Base-by-base conservation (phyloP, 2,329 filamentous ascomycete genomes). In the Amesomyces nigricolor region DNA sequence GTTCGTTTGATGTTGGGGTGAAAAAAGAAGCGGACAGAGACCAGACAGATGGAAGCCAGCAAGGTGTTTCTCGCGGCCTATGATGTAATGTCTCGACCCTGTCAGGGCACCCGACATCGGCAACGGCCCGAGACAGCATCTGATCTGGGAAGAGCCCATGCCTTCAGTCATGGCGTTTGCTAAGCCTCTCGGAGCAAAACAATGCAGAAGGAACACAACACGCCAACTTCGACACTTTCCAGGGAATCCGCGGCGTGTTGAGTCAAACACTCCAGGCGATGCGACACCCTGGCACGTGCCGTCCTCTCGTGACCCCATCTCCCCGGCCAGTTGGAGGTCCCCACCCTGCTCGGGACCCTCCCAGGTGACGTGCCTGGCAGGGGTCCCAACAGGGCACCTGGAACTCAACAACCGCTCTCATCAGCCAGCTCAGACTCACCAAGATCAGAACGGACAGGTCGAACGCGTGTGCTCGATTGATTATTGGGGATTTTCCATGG, bases 351-450 rank as follows among this genome's bases (percentile, higher is more conserved):
- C 51, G 45, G 50, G 49, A 50, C n/a, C 22, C 49, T 47, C 44
- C 47, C 54, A 43, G 54, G 39, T 55, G 56, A 58, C 56, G 46
- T 56, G 53, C 56, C 51, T 55, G 52, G 43, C 56, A 58, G 52
- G 52, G 56, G 39, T 42, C 17, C 29, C 8, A 45, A 13, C 51
- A 53, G 43, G 37, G 35, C 51, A 35, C 32, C 8, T 13, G 32
- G 32, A 35, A 35, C 8, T 13, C 32, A 13, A 35, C 32, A 35
- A 13, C 32, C 11, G 32, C 9, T 35, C 30, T 10, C 10, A 7
- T 9, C 22, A 26, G 22, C 22, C 22, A 6, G 22, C 22, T 26
- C 22, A 26, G 4, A 26, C 22, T 26, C 22, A 26, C 22, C 6
- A 26, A 26, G 22, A 26, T 26, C 22, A 26, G 22, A 26, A 26